These are phyloP conservation scores for Alternaria arbusti DNA, from an alignment of 2,329 filamentous ascomycete species.

Conservation along the genomic window DNA sequence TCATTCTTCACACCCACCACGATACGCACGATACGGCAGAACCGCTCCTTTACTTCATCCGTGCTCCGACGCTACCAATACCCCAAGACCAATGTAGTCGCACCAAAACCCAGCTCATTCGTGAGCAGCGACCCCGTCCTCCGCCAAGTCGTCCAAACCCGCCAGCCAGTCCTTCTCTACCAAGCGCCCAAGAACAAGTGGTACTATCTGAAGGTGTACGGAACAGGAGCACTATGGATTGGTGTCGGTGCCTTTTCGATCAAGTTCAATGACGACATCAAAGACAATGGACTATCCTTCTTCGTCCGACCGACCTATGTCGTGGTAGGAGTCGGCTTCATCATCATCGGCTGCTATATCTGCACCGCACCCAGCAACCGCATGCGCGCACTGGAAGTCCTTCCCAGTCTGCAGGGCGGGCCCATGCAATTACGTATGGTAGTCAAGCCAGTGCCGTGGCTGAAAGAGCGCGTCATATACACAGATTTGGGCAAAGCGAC, in stretches of 20 bases:
- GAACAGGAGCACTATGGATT: conserved; percentile 30
- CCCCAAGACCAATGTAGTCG: conserved; percentile 10
- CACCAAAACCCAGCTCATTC: conserved; percentile 17
- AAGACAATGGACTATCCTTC: conserved; percentile 36
- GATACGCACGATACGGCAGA: conserved; percentile 7
- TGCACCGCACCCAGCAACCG: conserved; percentile 40
- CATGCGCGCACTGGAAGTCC: conserved; percentile 37
- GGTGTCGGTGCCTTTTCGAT: conserved; percentile 38
- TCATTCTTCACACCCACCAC: conserved; percentile 26
- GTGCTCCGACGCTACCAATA: conserved; percentile 31
- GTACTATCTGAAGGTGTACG: conserved; percentile 40
- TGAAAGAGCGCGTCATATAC: conserved; percentile 36
- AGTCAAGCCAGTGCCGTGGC: conserved; percentile 31
- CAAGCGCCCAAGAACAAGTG: conserved; percentile 33
- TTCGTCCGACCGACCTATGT: conserved; percentile 45
- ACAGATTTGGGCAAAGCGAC: conserved; percentile 36
- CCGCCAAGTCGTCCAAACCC: conserved; percentile 37
- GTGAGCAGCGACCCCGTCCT: conserved; percentile 42
- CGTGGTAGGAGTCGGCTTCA: conserved; percentile 36
- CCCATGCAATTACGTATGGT: conserved; percentile 41
- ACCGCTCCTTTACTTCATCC: conserved; percentile 35
- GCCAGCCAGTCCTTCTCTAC: conserved; percentile 44
- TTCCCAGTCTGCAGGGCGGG: conserved; percentile 38
- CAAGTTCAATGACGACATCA: conserved; percentile 41
- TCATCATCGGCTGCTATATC: conserved; percentile 40